Evolutionary conservation across 1,139 yeast genomes (phyloP), one percentile per base, ranked within the genome.

Genomic region (Pichia sp.): DNA sequence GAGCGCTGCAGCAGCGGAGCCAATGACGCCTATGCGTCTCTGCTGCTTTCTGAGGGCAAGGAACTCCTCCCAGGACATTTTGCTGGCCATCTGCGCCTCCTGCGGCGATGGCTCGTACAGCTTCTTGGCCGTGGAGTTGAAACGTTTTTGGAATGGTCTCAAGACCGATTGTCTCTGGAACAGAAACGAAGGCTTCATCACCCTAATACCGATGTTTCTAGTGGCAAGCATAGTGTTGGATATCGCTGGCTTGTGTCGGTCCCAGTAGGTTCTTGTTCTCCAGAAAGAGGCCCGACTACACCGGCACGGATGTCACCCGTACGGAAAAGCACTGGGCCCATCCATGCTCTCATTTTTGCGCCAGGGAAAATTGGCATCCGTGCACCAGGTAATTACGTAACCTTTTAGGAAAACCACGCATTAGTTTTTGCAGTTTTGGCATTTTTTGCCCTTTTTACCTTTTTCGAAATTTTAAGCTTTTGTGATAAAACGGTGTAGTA

Each of bases 11-110:
- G 84, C 67, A 11, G 61, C 59, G 0, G 97, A 88, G 5, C 90
- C 78, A 4, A 77, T 80, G 10, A 82, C 71, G 67, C 90, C 89
- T 60, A 88, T 75, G 53, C 83, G 74, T 62, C 92, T 84, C 67
- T 88, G 87, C 62, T 82, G 82, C 67, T 86, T 86, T 66, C 96
- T 82, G 67, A 92, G 76, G 51, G 75, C 72, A 62, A 93, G 83
- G 68, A 88, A 93, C 51, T 89, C 85, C 49, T 80, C 79, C 99
- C 99, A 93, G 52, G 76, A 72, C 65, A 86, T 65, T 4, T 57
- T 53, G 19, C 55, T 55, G 2, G 69, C 58, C 38, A 63, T 44
- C 31, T 60, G 58, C n/a, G 62, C 16, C 55, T 66, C 69, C 31
- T 54, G 50, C 2, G 55, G 44, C 1, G 55, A 48, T n/a, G 59